Conservation (phyloP, 2,329 filamentous ascomycete species). For the Pseudofabraea citricarpa region DNA sequence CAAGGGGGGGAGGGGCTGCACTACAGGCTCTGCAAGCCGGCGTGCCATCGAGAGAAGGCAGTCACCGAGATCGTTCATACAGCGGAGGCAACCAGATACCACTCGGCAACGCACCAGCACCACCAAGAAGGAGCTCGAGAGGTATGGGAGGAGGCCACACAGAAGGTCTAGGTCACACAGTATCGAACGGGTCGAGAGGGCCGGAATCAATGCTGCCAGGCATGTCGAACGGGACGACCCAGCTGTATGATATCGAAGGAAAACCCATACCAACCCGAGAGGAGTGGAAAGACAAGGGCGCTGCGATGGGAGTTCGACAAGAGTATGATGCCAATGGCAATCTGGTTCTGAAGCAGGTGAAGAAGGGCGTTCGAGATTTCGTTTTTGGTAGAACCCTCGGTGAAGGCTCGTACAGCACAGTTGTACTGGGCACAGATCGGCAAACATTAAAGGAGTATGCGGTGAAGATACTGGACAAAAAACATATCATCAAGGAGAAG, state of each 20-base stretch:
- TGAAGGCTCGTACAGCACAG: slow-evolving; percentile 96
- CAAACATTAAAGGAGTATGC: slow-evolving; percentile 95
- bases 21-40: slow-evolving; percentile 56
- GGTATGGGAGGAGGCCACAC: slow-evolving; percentile 57
- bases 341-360: slow-evolving; percentile 75
- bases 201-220: not conserved
- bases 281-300: slow-evolving; percentile 93
- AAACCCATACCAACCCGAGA: slow-evolving; percentile 65
- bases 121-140: slow-evolving; percentile 72
- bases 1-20: slow-evolving; percentile 53
- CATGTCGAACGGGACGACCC: slow-evolving; percentile 22
- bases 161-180: slow-evolving; percentile 20
- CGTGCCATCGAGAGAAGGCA: slow-evolving; percentile 63
- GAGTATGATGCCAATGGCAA: slow-evolving; percentile 84
- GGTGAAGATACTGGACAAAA: slow-evolving; percentile 96
- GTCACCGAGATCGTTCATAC: slow-evolving; percentile 65
- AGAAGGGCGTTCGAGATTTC: slow-evolving; percentile 97
- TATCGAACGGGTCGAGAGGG: slow-evolving; percentile 11
- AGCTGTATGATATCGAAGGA: slow-evolving; percentile 51
- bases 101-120: slow-evolving; percentile 55
- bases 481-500: slow-evolving; percentile 99
- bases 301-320: slow-evolving; percentile 76
- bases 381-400: slow-evolving; percentile 86
- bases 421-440: slow-evolving; percentile 86
- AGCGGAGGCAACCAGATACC: slow-evolving; percentile 48